phyloP scores from a whole-genome alignment of 2,329 filamentous ascomycete species.

The Trichophyton mentagrophytes region DNA sequence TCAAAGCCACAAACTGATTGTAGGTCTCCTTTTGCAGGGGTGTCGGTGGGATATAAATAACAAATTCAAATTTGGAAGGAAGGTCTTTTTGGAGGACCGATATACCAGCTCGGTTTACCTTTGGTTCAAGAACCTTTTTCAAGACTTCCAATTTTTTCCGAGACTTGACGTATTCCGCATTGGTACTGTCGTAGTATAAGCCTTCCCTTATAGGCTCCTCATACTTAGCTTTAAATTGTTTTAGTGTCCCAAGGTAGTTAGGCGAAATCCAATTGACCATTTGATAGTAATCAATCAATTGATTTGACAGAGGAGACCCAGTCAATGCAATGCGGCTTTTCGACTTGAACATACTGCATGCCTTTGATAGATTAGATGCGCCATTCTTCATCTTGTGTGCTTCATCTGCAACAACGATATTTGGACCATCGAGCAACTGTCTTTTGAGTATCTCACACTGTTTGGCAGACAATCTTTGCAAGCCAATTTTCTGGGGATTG shows the following conservation, averaged over 20 bases:
- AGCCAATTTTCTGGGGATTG: constrained; percentile 19
- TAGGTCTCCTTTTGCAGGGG: constrained; percentile 54
- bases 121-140: constrained; percentile 59
- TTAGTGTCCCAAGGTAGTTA: constrained; percentile 55
- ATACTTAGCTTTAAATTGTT: constrained; percentile 60
- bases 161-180: constrained; percentile 43
- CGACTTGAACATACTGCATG: constrained; percentile 50
- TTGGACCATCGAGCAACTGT: constrained; percentile 49
- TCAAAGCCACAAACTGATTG: constrained; percentile 34
- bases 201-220: constrained; percentile 61
- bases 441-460: constrained; percentile 30
- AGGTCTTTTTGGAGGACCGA: constrained; percentile 53
- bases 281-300: constrained; percentile 69
- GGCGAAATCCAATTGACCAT: constrained; percentile 82
- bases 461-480: constrained; percentile 22
- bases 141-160: constrained; percentile 57
- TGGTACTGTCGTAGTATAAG: constrained; percentile 51
- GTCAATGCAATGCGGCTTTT: constrained; percentile 68
- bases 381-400: constrained; percentile 67
- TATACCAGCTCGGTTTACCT: constrained; percentile 64
- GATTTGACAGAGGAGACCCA: constrained; percentile 75
- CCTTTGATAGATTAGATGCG: constrained; percentile 38
- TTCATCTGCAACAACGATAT: constrained; percentile 72
- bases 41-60: constrained; percentile 61
- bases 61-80: constrained; percentile 67